A percentile compares a stretch with the other conserved stretches of the same genome.
Conservation (phyloP, 345 rosid genomes). For the Heritiera littoralis region DNA sequence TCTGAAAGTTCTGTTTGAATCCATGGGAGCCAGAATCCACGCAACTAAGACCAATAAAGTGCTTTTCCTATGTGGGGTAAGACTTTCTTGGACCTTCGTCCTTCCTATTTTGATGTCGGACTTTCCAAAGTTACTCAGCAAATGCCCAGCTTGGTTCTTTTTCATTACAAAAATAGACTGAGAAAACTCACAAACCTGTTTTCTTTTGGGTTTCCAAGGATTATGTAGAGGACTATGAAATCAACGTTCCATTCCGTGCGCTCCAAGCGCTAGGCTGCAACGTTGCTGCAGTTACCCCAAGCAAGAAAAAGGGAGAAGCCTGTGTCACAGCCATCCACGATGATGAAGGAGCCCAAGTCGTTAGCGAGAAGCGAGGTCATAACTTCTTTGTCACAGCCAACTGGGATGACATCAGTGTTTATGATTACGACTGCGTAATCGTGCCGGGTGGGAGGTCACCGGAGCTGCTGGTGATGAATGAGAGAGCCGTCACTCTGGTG, state of each 20-base stretch:
- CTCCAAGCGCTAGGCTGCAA: conserved; percentile 53
- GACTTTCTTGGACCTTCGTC: not conserved
- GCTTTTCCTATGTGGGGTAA: conserved; percentile 52
- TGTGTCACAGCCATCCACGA: conserved; percentile 50
- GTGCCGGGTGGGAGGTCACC: conserved; percentile 59
- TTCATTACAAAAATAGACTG: not conserved
- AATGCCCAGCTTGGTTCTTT: not conserved
- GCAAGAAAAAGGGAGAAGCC: conserved; percentile 49
- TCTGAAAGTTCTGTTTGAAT: conserved; percentile 37
- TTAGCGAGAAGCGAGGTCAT: conserved; percentile 53
- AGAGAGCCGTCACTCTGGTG: conserved; percentile 42
- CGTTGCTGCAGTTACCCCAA: conserved; percentile 48
- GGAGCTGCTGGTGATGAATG: conserved; percentile 46
- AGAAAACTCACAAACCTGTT: not conserved
- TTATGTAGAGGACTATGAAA: conserved; percentile 50
- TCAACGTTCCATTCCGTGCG: conserved; percentile 50
- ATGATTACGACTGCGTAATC: conserved; percentile 49
- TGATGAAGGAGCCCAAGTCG: conserved; percentile 41
- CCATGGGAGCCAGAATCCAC: conserved; percentile 44
- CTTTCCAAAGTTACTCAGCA: not conserved
- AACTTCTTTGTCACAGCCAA: conserved; percentile 41
- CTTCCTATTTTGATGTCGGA: too few species aligned
- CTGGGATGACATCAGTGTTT: conserved; percentile 41
- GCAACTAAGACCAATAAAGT: conserved; percentile 28
- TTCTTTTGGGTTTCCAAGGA: conserved; percentile 35